Evolutionary conservation across 306 rosid species (phyloP).

Genomic region (Pyrus betulifolia): DNA sequence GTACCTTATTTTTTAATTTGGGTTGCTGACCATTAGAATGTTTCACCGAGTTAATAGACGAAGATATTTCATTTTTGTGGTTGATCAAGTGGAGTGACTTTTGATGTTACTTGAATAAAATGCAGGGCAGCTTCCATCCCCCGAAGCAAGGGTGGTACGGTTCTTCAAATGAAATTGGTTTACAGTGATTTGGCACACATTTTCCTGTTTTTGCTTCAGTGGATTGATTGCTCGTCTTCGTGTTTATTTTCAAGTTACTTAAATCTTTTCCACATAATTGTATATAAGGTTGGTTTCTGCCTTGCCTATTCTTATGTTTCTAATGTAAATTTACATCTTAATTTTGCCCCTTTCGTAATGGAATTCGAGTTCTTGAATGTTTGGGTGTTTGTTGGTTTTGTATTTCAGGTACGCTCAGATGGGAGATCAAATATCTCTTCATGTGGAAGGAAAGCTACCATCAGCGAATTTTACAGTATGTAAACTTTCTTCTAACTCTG

Average conservation of each 20-base stretch:
- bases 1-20: neutral
- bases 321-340: neutral
- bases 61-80: neutral
- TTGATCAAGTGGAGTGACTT: neutral
- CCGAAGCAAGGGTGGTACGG: slow-evolving; percentile 41
- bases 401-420: slow-evolving; percentile 35
- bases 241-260: slow-evolving; percentile 47
- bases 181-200: slow-evolving; percentile 54
- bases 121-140: slow-evolving; percentile 76
- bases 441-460: slow-evolving; percentile 56
- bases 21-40: neutral
- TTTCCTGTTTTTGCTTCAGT: slow-evolving; percentile 42
- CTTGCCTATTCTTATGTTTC: neutral
- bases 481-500: neutral
- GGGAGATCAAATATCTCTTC: slow-evolving; percentile 41
- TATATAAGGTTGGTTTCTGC: slow-evolving; percentile 44
- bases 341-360: neutral
- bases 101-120: neutral
- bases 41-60: neutral
- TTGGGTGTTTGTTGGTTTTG: slow-evolving; percentile 1
- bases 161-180: slow-evolving; percentile 64
- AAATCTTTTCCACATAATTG: slow-evolving; percentile 50
- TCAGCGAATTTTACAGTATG: slow-evolving; percentile 53
- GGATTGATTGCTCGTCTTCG: slow-evolving; percentile 58
- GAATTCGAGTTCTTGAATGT: neutral